These are phyloP conservation scores for Hemileia vastatrix DNA, from an alignment of 1,284 basidiomycete genomes.

Conservation along the genomic window DNA sequence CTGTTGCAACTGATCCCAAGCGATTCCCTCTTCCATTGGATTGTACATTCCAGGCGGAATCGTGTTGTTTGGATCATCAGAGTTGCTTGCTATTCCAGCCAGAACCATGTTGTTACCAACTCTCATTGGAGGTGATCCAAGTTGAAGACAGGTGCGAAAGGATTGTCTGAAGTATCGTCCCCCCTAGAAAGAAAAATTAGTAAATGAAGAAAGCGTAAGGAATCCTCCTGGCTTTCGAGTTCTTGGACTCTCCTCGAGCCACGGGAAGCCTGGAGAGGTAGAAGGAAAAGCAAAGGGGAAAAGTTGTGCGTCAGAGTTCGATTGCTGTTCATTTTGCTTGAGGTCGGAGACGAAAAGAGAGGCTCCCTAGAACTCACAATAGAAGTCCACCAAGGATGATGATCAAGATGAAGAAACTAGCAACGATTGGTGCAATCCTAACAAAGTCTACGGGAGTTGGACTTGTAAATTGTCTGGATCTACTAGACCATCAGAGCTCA, in stretches of 20 bases:
- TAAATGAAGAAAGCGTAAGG: no score
- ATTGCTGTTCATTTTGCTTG: no score
- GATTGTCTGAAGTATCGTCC: slow-evolving; percentile 23
- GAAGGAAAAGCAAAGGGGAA: no score
- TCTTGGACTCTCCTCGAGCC: no score
- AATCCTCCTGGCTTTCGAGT: no score
- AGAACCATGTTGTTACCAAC: slow-evolving; percentile 25
- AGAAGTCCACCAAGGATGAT: no score
- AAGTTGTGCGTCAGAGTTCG: no score
- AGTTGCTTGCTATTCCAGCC: not conserved
- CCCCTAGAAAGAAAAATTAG: no score
- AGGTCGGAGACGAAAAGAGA: no score
- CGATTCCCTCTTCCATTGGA: slow-evolving; percentile 27
- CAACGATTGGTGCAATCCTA: slow-evolving; percentile 29
- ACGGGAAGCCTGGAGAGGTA: no score
- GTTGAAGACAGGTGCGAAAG: slow-evolving; percentile 25
- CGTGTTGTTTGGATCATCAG: not conserved
- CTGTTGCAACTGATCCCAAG: slow-evolving; percentile 30
- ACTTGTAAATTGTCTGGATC: slow-evolving; percentile 25
- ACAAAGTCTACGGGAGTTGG: slow-evolving; percentile 26
- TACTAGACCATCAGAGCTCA: slow-evolving; percentile 20
- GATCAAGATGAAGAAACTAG: no score
- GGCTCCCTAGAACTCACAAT: no score
- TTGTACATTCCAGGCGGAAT: slow-evolving; percentile 32
- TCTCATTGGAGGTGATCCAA: slow-evolving; percentile 22